These are phyloP conservation scores for Bolboschoenus planiculmis DNA, from an alignment of 176 grass and related monocot genomes.

Conservation along the genomic window DNA sequence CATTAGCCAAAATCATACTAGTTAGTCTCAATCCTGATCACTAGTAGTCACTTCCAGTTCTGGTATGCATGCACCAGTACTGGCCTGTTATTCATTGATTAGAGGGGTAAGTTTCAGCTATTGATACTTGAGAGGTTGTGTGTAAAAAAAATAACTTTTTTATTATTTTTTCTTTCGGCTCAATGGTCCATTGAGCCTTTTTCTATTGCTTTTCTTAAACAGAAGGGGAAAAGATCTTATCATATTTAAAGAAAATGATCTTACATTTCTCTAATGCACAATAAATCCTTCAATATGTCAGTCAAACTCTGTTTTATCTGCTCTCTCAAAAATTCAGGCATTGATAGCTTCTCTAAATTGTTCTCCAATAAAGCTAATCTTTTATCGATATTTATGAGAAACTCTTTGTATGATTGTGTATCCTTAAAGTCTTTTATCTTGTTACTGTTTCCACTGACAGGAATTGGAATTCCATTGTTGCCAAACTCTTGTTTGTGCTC, in stretches of 20 bases:
- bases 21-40: background rate
- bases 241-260: conserved; percentile 14
- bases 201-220: background rate
- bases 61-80: background rate
- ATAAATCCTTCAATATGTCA: conserved; percentile 60
- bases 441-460: background rate
- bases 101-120: background rate
- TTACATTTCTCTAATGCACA: conserved; percentile 75
- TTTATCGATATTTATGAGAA: conserved; percentile 57
- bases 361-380: conserved; percentile 47
- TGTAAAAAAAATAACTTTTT: background rate
- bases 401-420: conserved; percentile 27
- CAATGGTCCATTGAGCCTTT: background rate
- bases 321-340: conserved; percentile 24
- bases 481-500: background rate
- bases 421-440: conserved; percentile 10
- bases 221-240: background rate
- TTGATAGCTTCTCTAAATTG: conserved; percentile 57
- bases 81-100: background rate
- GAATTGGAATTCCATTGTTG: conserved; percentile 8
- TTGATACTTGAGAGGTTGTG: background rate
- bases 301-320: conserved; percentile 35
- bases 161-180: background rate
- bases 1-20: background rate
- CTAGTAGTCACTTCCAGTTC: background rate